Percentiles rank a stretch among this genome's conserved stretches.
phyloP scores from a whole-genome alignment of 2,329 filamentous ascomycete species.

The Pyrenochaeta sp. region DNA sequence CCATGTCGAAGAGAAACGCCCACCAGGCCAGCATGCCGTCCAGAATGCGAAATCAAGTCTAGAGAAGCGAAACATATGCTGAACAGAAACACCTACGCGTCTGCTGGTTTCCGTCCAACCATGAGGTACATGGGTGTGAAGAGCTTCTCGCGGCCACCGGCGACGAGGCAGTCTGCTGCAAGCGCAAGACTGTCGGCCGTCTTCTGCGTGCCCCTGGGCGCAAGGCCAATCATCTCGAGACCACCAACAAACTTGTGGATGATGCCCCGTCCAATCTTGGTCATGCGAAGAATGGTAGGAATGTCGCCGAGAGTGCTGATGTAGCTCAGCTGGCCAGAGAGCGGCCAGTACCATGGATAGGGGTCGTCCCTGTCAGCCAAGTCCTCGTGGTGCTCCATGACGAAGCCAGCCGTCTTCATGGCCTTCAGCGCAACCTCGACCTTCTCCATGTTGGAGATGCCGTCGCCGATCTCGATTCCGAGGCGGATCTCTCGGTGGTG shows the following conservation, averaged over 20 bases:
- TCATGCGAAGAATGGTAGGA: slow-evolving; percentile 88
- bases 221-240: slow-evolving; percentile 77
- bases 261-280: slow-evolving; percentile 77
- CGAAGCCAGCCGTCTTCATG: slow-evolving; percentile 87
- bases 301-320: slow-evolving; percentile 81
- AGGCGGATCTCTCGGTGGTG: slow-evolving; percentile 89
- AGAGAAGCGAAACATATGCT: slow-evolving; percentile 24
- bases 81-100: slow-evolving; percentile 31
- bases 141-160: slow-evolving; percentile 86
- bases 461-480: slow-evolving; percentile 93
- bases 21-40: slow-evolving; percentile 20
- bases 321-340: slow-evolving; percentile 85
- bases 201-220: slow-evolving; percentile 87
- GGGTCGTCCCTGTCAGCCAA: slow-evolving; percentile 78
- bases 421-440: slow-evolving; percentile 81
- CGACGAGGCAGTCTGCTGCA: slow-evolving; percentile 85
- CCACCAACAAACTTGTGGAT: slow-evolving; percentile 80
- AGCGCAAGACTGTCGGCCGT: slow-evolving; percentile 88
- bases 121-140: slow-evolving; percentile 99
- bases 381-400: slow-evolving; percentile 84
- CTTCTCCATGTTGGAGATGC: slow-evolving; percentile 97
- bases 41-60: slow-evolving; percentile 22
- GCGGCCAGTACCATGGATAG: slow-evolving; percentile 92
- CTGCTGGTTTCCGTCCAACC: slow-evolving; percentile 84
- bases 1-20: slow-evolving; percentile 22